Conservation (phyloP, 495 filamentous ascomycete genomes). For the Penicillium parvum region DNA sequence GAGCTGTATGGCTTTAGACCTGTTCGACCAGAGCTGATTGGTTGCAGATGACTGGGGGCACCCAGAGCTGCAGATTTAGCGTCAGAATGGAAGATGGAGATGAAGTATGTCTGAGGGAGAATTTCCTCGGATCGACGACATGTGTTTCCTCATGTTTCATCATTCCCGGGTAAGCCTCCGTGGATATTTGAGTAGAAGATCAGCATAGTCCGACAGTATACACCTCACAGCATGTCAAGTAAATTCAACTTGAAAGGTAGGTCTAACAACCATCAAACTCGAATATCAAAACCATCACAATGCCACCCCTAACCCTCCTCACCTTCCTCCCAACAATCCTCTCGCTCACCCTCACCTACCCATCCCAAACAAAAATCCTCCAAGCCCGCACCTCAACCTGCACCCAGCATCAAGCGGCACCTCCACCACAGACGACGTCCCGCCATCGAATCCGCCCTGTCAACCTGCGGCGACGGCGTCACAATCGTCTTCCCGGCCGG, state of each 20-base stretch:
- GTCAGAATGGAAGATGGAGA: slow-evolving; percentile 1
- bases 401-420: slow-evolving; percentile 32
- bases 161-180: not conserved
- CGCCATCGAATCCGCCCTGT: slow-evolving; percentile 33
- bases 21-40: too few relatives aligned
- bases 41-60: too few relatives aligned
- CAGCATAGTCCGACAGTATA: too few relatives aligned
- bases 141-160: slow-evolving; percentile 7
- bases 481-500: slow-evolving; percentile 41
- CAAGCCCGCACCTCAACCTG: slow-evolving; percentile 24
- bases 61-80: not conserved
- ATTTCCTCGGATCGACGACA: slow-evolving; percentile 1
- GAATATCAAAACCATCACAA: not conserved
- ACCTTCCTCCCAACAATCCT: slow-evolving; percentile 1
- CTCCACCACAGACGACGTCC: slow-evolving; percentile 32
- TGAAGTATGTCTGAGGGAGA: not conserved
- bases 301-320: not conserved
- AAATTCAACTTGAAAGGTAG: too few relatives aligned
- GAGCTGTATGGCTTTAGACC: too few relatives aligned
- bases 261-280: not conserved
- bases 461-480: slow-evolving; percentile 36
- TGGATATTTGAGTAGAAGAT: not conserved
- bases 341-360: slow-evolving; percentile 1
- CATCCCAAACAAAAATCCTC: slow-evolving; percentile 3
- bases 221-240: too few relatives aligned